A percentile compares a stretch with the other conserved stretches of the same genome.
These are phyloP conservation scores for Insectozyma bohioensis DNA, from an alignment of 1,139 yeast species.

Conservation along the genomic window DNA sequence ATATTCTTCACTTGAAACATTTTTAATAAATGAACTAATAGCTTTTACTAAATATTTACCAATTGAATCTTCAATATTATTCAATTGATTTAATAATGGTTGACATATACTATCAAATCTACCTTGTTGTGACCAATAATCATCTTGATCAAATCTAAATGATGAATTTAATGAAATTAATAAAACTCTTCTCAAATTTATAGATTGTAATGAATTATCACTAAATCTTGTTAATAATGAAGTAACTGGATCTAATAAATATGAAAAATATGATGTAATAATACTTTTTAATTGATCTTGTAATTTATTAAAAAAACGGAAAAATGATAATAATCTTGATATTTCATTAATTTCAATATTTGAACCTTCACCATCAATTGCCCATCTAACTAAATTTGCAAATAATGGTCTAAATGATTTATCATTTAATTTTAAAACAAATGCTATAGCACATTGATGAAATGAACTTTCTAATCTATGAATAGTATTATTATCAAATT, in stretches of 20 bases:
- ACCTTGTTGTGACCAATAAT: constrained; percentile 88
- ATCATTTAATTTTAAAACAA: constrained; percentile 90
- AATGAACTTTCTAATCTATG: constrained; percentile 79
- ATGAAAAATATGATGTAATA: constrained; percentile 84
- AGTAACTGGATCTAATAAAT: constrained; percentile 72
- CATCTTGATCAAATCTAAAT: constrained; percentile 87
- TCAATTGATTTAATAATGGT: constrained; percentile 65
- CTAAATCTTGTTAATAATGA: constrained; percentile 51
- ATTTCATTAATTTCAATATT: constrained; percentile 40
- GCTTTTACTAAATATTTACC: constrained; percentile 82
- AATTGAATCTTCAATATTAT: constrained; percentile 63
- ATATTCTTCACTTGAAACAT: constrained; percentile 81
- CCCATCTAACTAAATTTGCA: constrained; percentile 90
- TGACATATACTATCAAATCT: constrained; percentile 72
- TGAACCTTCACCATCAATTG: constrained; percentile 75
- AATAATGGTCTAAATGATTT: constrained; percentile 91
- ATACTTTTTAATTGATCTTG: constrained; percentile 84
- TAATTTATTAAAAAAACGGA: constrained; percentile 80
- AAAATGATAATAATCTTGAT: constrained; percentile 69
- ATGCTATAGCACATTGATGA: constrained; percentile 69
- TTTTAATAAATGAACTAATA: constrained; percentile 69
- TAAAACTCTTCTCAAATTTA: constrained; percentile 67
- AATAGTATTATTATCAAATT: constrained; percentile 70
- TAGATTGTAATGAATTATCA: constrained; percentile 35
- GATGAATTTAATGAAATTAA: constrained; percentile 73